Conservation (phyloP, 2,329 filamentous ascomycete genomes). For the Lasiodiplodia theobromae region DNA sequence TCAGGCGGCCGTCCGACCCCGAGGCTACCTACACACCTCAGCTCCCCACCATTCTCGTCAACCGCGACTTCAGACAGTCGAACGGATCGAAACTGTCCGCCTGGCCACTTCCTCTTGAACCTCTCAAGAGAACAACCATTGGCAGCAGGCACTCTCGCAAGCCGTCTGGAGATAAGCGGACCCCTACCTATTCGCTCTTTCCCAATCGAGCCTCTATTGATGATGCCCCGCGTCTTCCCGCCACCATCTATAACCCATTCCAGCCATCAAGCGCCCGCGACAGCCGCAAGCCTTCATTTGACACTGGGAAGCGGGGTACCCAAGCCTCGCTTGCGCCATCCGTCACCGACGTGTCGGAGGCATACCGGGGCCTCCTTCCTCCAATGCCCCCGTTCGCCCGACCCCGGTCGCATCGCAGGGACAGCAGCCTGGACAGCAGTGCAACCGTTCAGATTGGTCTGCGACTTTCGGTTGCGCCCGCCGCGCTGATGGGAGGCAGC, state of each 20-base stretch:
- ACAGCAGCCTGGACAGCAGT: conserved; percentile 69
- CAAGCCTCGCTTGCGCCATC: conserved; percentile 30
- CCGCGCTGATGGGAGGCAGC: conserved; percentile 45
- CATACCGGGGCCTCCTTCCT: conserved; percentile 28
- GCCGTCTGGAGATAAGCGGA: conserved; percentile 15
- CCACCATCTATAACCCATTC: conserved; percentile 43
- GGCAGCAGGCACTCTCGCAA: background rate
- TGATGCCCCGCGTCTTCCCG: conserved; percentile 47
- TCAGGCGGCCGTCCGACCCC: conserved; percentile 38
- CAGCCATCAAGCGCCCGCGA: conserved; percentile 25
- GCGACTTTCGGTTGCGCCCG: conserved; percentile 63
- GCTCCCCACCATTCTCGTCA: conserved; percentile 13
- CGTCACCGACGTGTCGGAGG: conserved; percentile 47
- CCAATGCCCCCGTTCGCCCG: conserved; percentile 49
- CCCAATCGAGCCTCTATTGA: conserved; percentile 44
- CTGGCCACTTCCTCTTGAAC: conserved; percentile 18
- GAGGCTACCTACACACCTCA: conserved; percentile 30
- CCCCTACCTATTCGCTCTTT: conserved; percentile 45
- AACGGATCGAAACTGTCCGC: background rate
- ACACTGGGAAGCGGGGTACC: conserved; percentile 1
- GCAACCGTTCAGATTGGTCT: conserved; percentile 76
- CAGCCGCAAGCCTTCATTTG: conserved; percentile 32
- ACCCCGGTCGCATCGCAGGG: conserved; percentile 57
- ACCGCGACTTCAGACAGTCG: conserved; percentile 5
- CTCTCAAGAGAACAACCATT: background rate